Evolutionary conservation across 257 asterid genomes (phyloP), one percentile per base, ranked within the genome.

Genomic region (Ophiorrhiza pumila): DNA sequence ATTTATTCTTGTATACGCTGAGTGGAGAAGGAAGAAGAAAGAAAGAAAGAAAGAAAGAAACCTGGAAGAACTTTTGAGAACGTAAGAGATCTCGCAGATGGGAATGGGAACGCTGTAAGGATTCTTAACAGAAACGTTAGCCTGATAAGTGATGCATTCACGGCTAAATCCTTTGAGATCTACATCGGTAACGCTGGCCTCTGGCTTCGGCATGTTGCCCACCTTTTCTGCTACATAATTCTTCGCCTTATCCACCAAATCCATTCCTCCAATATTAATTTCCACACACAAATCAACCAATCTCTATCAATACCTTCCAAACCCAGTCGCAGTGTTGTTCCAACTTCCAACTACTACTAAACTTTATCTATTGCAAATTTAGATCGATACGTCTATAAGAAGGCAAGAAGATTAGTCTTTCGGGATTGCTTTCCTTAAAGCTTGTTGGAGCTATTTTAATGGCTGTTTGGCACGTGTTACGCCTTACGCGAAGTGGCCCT

Each of bases 101-200:
- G 96, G 98, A 61, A 92, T 79, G 6, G 87, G 31, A 11, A 80
- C 87, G 71, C 81, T 31, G 79, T 87, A 89, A 4, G 97, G 96
- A 43, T 91, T 91, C 65, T 76, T 74, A 22, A 91, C 91, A 50
- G 81, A 67, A 15, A 91, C 68, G 17, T 81, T 85, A 13, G 92
- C 94, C 46, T 82, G 78, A 76, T 90, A 92, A 7, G 87, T 80
- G 70, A 92, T 60, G 11, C 88, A 86, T 45, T 84, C 80, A 15
- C 85, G 71, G 75, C 84, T 79, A 14, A 92, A 81, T 29, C 84
- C 83, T 53, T 84, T 83, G 2, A 92, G 85, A 83, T 92, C 96
- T 37, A 92, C 89, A 79, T 90, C 96, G n/a, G 83, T 79, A 32
- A 90, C 74, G 35, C 71, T 47, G 0, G 94, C 96, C 78, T 90